Percentiles rank a stretch among this genome's conserved stretches.
Evolutionary conservation across 495 filamentous ascomycete species (phyloP).

Genomic region (Penicillium cosmopolitanum): DNA sequence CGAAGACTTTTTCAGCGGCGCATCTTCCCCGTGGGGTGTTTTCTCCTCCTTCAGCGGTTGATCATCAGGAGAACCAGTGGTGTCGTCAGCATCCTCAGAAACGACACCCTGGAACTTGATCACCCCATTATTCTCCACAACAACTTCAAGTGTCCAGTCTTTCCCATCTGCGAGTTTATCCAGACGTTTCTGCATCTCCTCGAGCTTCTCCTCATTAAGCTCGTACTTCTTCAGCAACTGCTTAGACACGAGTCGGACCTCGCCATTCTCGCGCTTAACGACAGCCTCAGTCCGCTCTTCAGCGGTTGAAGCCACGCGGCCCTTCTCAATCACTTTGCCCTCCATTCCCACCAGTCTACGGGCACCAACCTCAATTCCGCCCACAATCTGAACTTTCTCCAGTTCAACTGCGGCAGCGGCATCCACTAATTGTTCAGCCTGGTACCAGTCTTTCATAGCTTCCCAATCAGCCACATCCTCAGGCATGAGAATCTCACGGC

Average conservation of each 20-base stretch:
- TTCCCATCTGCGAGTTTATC: slow-evolving; percentile 46
- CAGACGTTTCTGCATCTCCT: slow-evolving; percentile 62
- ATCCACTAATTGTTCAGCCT: slow-evolving; percentile 41
- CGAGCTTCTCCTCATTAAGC: slow-evolving; percentile 68
- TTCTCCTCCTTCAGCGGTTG: background rate
- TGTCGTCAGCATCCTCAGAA: slow-evolving; percentile 25
- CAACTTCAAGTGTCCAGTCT: slow-evolving; percentile 53
- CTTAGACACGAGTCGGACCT: slow-evolving; percentile 54
- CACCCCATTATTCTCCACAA: slow-evolving; percentile 49
- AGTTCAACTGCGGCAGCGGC: slow-evolving; percentile 22
- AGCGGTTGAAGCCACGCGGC: slow-evolving; percentile 41
- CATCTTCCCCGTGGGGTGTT: background rate
- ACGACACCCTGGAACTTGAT: slow-evolving; percentile 53
- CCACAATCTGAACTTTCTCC: slow-evolving; percentile 50
- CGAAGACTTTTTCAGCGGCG: background rate
- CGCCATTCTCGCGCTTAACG: slow-evolving; percentile 59
- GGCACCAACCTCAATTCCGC: slow-evolving; percentile 63
- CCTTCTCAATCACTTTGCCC: slow-evolving; percentile 59
- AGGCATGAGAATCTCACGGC: slow-evolving; percentile 65
- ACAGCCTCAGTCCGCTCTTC: slow-evolving; percentile 55
- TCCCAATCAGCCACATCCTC: slow-evolving; percentile 65
- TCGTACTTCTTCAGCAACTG: slow-evolving; percentile 70
- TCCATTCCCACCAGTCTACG: slow-evolving; percentile 59
- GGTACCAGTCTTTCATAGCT: slow-evolving; percentile 48
- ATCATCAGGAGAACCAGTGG: background rate